These are phyloP conservation scores for Talaromyces rugulosus DNA, from an alignment of 2,329 filamentous ascomycete species.

Conservation along the genomic window DNA sequence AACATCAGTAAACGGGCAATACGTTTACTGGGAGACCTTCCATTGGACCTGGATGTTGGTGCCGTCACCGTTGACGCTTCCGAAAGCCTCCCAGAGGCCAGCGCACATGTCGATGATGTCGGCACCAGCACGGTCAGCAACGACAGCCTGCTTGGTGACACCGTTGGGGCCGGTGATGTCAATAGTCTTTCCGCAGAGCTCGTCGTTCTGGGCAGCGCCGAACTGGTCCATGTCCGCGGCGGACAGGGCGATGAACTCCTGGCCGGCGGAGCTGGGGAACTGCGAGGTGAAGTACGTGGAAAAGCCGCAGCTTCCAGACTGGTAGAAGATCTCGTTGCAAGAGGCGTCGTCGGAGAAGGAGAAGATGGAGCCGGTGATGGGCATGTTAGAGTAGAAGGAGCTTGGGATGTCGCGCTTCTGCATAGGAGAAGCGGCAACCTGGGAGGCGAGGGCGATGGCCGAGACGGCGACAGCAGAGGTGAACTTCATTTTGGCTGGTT, in stretches of 20 bases:
- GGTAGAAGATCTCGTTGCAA: constrained; percentile 11
- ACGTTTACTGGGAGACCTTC: neutral
- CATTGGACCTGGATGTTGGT: constrained; percentile 3
- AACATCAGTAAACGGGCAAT: neutral
- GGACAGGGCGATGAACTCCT: constrained; percentile 4
- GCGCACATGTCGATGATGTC: constrained; percentile 12
- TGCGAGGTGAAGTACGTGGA: constrained; percentile 10
- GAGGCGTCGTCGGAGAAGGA: constrained; percentile 2
- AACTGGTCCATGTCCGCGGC: constrained; percentile 4
- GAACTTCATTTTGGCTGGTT: constrained; percentile 7
- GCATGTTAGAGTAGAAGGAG: constrained; percentile 7
- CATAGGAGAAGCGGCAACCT: constrained; percentile 2
- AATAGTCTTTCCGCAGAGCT: constrained; percentile 10
- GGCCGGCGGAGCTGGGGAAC: constrained; percentile 6
- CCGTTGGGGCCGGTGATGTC: constrained; percentile 11
- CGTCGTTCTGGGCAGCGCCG: constrained; percentile 7
- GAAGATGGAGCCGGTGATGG: constrained; percentile 10
- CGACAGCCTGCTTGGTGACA: constrained; percentile 4
- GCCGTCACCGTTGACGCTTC: constrained; percentile 7
- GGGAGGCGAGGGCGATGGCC: neutral
- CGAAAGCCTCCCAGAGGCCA: constrained; percentile 9
- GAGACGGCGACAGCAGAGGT: constrained; percentile 1
- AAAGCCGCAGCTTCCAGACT: constrained; percentile 5
- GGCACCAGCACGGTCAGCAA: constrained; percentile 10
- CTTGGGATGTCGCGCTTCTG: constrained; percentile 10